Evolutionary conservation across 768 basidiomycete species (phyloP).

Genomic region (Boletus reticuloceps): DNA sequence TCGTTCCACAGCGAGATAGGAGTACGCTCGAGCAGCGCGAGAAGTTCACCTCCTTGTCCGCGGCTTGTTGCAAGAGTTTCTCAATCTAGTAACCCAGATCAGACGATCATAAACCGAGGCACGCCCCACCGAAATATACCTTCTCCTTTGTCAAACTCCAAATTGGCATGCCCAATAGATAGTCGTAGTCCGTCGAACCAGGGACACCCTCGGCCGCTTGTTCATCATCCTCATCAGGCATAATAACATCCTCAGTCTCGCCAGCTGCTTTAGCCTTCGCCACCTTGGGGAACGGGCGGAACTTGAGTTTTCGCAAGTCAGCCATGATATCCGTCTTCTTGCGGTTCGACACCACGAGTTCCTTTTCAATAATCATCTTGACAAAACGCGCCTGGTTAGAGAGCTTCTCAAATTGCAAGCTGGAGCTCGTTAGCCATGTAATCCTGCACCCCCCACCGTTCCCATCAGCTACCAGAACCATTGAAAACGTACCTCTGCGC

Average conservation of each 20-base stretch:
- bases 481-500: not conserved
- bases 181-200: constrained; percentile 75
- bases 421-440: constrained; percentile 81
- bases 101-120: not conserved
- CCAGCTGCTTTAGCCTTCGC: constrained; percentile 63
- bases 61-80: constrained; percentile 75
- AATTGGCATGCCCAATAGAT: constrained; percentile 92
- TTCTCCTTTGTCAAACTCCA: constrained; percentile 94
- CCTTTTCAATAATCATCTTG: constrained; percentile 88
- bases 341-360: constrained; percentile 80
- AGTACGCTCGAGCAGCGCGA: constrained; percentile 70
- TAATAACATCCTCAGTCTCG: constrained; percentile 58
- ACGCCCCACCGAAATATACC: constrained; percentile 38
- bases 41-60: constrained; percentile 81
- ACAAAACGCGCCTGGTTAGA: constrained; percentile 97
- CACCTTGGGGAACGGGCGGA: constrained; percentile 89
- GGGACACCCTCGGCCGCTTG: constrained; percentile 39
- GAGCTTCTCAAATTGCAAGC: constrained; percentile 73
- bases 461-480: not conserved
- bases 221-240: constrained; percentile 48
- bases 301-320: constrained; percentile 80
- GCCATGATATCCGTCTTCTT: constrained; percentile 83
- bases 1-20: constrained; percentile 87
- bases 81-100: constrained; percentile 57
- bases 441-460: constrained; percentile 51